Evolutionary conservation across 2,329 filamentous ascomycete genomes (phyloP), one percentile per base, ranked within the genome.

Genomic region (Cryphonectria nitschkei): DNA sequence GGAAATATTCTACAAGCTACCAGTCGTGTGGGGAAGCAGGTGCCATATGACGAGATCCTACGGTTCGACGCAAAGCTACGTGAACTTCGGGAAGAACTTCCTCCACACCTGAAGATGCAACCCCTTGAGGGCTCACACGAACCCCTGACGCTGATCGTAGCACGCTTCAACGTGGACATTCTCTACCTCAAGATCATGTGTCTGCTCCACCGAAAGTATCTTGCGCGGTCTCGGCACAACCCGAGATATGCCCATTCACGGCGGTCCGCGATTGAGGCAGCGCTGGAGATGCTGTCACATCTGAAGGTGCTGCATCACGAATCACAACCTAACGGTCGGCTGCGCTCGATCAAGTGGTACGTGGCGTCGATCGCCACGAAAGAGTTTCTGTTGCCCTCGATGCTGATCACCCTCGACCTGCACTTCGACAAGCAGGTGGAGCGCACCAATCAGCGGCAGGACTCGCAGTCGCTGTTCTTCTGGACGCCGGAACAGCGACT

Each of bases 151-250:
- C 87, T 96, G 72, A 90, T 98, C 70, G 92, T 97, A 83, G 92
- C 95, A 67, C 90, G 95, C 39, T 95, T 94, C 78, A 92, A 92
- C 70, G 83, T 98, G 43, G 93, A 96, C 73, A 91, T 96, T 65
- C 82, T 98, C 6, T 97, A 94, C 78, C 90, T 97, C 74, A 97
- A 97, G 81, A 92, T 94, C 26, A 87, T 97, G 76, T 97, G 94
- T 76, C 88, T 97, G 32, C 87, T 99, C 54, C 96, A 99, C 80
- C 88, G 94, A 66, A 94, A 94, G 74, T 98, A 96, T 79, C 87
- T 97, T 70, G 85, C 88, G n/a, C 88, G 90, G 71, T 93, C 94
- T 6, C 86, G 92, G 64, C 88, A 92, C 71, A 96, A 95, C 75
- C 85, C 92, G 13, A 88, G 94, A 11, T 98, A 97, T 77, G 88